Evolutionary conservation across 345 rosid species (phyloP).

Genomic region (Excoecaria agallocha): DNA sequence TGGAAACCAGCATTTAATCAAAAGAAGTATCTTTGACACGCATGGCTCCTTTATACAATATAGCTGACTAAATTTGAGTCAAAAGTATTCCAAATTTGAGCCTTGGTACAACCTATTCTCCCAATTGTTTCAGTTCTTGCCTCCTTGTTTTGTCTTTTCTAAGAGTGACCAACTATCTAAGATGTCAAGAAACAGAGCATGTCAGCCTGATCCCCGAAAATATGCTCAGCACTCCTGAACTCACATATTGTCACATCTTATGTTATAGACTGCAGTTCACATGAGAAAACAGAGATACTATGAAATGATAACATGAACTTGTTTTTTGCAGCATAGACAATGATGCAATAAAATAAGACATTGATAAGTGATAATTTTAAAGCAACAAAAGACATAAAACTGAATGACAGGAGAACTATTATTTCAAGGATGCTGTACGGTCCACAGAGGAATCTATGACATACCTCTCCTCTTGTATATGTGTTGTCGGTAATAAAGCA

Average conservation of each 20-base stretch:
- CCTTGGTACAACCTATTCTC: neutral
- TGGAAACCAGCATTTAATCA: neutral
- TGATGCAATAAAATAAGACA: neutral
- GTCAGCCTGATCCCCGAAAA: neutral
- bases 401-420: neutral
- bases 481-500: conserved; percentile 94
- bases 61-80: neutral
- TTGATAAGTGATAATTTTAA: neutral
- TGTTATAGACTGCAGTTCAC: neutral
- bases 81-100: neutral
- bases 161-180: neutral
- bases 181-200: neutral
- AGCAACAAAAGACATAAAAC: neutral
- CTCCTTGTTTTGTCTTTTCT: neutral
- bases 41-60: neutral
- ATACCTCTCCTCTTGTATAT: conserved; percentile 68
- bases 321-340: neutral
- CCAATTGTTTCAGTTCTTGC: neutral
- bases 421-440: neutral
- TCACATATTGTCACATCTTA: neutral
- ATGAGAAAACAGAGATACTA: neutral
- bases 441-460: conserved; percentile 11
- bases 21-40: neutral
- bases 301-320: neutral
- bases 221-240: neutral